A percentile compares a stretch with the other conserved stretches of the same genome.
Evolutionary conservation across 305 asterid species (phyloP).

Genomic region (Fraxinus xanthoxyloides): DNA sequence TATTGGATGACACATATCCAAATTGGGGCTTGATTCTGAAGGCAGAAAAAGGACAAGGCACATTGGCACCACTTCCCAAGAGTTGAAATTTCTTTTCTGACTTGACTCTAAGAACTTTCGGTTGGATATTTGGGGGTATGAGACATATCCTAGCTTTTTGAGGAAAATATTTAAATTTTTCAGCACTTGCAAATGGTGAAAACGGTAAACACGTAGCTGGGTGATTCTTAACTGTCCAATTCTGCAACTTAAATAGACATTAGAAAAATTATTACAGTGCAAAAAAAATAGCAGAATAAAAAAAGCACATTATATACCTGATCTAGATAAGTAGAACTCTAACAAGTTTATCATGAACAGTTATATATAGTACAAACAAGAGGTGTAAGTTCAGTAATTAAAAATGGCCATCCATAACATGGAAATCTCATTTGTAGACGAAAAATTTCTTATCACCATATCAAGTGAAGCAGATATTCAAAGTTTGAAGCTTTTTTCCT

Average conservation of each 20-base stretch:
- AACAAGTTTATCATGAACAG: not conserved
- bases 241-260: constrained; percentile 49
- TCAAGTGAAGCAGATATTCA: not conserved
- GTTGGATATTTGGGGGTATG: constrained; percentile 25
- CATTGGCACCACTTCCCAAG: constrained; percentile 27
- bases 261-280: not conserved
- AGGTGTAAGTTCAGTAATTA: not conserved
- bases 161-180: constrained; percentile 29
- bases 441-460: not conserved
- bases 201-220: constrained; percentile 39
- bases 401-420: not conserved
- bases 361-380: not conserved
- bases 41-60: constrained; percentile 35
- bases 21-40: constrained; percentile 31
- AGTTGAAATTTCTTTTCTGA: constrained; percentile 34
- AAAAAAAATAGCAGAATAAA: not conserved
- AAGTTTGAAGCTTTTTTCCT: not conserved
- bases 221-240: constrained; percentile 38
- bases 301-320: not conserved
- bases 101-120: constrained; percentile 31
- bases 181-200: constrained; percentile 38
- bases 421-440: not conserved
- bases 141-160: constrained; percentile 38
- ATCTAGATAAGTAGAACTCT: not conserved
- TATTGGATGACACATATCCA: constrained; percentile 39